Percentiles rank a stretch among this genome's conserved stretches.
phyloP scores from a whole-genome alignment of 2,329 filamentous ascomycete species.

The Rugonectria rugulosa region DNA sequence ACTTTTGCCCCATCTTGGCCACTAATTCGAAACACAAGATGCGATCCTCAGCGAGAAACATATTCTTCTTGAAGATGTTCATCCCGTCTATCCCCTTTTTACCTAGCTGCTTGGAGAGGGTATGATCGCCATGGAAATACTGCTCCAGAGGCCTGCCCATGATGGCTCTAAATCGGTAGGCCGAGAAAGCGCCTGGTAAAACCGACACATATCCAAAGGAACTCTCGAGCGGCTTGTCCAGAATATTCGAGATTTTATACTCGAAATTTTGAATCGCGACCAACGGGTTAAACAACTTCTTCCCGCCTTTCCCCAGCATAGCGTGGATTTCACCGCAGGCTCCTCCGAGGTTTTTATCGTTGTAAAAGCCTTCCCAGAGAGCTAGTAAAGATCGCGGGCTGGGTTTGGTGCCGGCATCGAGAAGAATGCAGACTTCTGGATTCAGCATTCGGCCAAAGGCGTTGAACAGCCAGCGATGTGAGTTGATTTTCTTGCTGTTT shows the following conservation, averaged over 20 bases:
- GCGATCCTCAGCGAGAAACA: conserved; percentile 9
- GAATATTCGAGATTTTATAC: conserved; percentile 9
- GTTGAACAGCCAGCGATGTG: conserved; percentile 9
- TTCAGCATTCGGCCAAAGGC: conserved; percentile 7
- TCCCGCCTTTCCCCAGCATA: conserved; percentile 1
- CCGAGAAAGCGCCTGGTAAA: conserved; percentile 8
- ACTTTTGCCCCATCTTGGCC: conserved; percentile 1
- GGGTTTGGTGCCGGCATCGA: conserved; percentile 8
- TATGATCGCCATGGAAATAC: conserved; percentile 10
- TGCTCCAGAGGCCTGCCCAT: conserved; percentile 3
- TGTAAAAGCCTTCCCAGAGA: conserved; percentile 13
- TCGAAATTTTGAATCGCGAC: conserved; percentile 12
- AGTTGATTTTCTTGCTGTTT: conserved; percentile 15
- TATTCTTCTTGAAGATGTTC: conserved; percentile 12
- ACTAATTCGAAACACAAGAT: conserved; percentile 9
- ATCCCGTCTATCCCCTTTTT: conserved; percentile 15
- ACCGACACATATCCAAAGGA: conserved; percentile 7
- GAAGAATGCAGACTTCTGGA: conserved; percentile 3
- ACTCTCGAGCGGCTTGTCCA: conserved; percentile 6
- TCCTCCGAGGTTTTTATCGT: conserved; percentile 11
- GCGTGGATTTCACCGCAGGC: conserved; percentile 9
- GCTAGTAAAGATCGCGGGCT: conserved; percentile 3
- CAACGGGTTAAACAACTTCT: conserved; percentile 4
- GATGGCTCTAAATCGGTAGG: conserved; percentile 7
- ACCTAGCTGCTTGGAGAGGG: conserved; percentile 3